Base-by-base conservation (phyloP, 805 yeast species). In the Zygosaccharomyces pseudorouxii region DNA sequence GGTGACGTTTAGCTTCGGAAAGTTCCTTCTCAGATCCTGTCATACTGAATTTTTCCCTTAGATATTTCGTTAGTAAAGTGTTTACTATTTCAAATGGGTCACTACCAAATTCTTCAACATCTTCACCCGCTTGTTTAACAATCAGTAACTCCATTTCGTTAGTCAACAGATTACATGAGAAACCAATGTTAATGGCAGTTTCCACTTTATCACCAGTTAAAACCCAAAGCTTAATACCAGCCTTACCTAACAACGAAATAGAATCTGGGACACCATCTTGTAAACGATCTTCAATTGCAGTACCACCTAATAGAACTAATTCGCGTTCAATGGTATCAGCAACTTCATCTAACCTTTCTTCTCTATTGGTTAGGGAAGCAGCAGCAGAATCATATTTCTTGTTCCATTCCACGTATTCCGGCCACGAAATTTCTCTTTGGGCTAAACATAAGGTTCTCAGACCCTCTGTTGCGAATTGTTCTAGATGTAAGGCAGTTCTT, bases 181-280 rank as follows among this genome's bases (percentile, higher is more conserved):
- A 86, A 3, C 93, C 95, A 71, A 86, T 86, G 59, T 86, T 86
- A 57, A 86, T 86, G 10, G 93, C 95, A 28, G 95, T 86, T 67
- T 86, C 95, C n/a, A 86, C 87, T 65, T 84, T 86, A 65, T 86
- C 95, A 69, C 95, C 95, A 2, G 95, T 86, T 42, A 86, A 71
- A 41, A 86, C 93, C 95, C 95, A 86, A 46, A 86, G 70, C 64
- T 86, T 86, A 48, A 86, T 83, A 63, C 95, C 93, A 6, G 93
- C 93, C 54, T 80, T 73, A 12, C 79, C 85, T 48, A 86, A 70
- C 5, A 81, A 63, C 6, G 82, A 78, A 60, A 86, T 86, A 12
- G 92, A 78, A 57, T 85, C 93, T 2, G 93, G 92, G 47, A 86
- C 95, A 70, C 93, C 93, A 57, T 84, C 89, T 67, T 86, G 95